Evolutionary conservation across 2,329 filamentous ascomycete species (phyloP), one percentile per base, ranked within the genome.

Genomic region (Pseudogymnoascus sp.): DNA sequence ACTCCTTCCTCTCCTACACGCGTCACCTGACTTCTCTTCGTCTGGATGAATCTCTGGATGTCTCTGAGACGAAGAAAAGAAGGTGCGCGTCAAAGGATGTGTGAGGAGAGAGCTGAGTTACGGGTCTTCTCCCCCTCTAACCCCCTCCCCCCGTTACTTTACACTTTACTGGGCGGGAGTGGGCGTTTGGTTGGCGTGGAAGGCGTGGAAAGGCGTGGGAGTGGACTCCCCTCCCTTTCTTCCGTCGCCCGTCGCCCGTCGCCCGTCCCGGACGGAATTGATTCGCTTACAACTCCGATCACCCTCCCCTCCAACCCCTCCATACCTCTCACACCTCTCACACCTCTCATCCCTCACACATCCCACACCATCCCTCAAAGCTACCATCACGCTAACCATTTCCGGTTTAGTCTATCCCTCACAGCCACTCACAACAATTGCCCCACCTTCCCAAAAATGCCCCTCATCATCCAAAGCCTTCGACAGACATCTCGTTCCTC

Each of bases 381-480:
- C 40, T 28, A 33, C 69, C 71, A 40, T 65, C n/a, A 68, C 70
- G 64, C 69, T 74, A 69, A 74, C 71, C 69, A 72, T 70, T 67
- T 67, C 70, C 65, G 67, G 68, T 62, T 63, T 64, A 64, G 66
- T 69, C 66, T 64, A 64, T 65, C 4, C n/a, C 67, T 71, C 69
- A 47, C 28, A n/a, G 42, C 53, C 63, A 62, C 57, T 59, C 42
- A 71, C 72, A 73, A 71, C 69, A 68, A 73, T 71, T 70, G 73
- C 78, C 77, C 77, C 78, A 76, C 78, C 75, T 76, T 76, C 31
- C 40, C 40, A 31, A 59, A 47, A 35, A 38, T 63, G 72, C 72
- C 72, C 71, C 71, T 75, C 74, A 71, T 73, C 71, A 72, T 72
- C 69, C 69, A 68, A 53, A 70, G 68, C 67, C 63, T 64, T 65